Base-by-base conservation (phyloP, 257 asterid species). In the Schizonepeta tenuifolia region DNA sequence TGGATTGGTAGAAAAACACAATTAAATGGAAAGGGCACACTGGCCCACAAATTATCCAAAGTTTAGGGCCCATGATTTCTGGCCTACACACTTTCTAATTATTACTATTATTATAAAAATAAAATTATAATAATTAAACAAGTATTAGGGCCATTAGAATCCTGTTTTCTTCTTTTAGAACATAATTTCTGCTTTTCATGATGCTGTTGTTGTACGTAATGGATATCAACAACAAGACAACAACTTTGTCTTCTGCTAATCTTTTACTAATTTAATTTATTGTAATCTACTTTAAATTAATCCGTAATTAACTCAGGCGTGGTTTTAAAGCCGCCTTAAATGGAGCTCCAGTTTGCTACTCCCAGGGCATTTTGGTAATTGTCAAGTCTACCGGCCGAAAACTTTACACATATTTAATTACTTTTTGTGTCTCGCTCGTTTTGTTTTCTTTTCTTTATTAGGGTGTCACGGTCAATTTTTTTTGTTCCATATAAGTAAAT, bases 231-330 rank as follows among this genome's bases (percentile, higher is more conserved):
- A 24, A 24, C n/a, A n/a, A n/a, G n/a, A n/a, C n/a, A 2, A 24
- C 26, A 44, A 20, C 74, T 5, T n/a, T 49, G 20, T 43, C 35
- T 75, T 57, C 20, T 44, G 26, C 67, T 38, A 21, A 12, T 61
- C 15, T 33, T 35, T 38, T 18, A 31, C 40, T 20, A 40, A 21
- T 47, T 6, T 44, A n/a, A 13, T 41, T 12, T 11, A 36, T 36
- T 59, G 65, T 59, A 13, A 57, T 44, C 20, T 9, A 9, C 66
- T 38, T 53, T 63, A 36, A 18, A 10, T 57, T 67, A 53, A 41
- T 71, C 58, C 87, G 83, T 66, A 78, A 83, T 83, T 83, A 78
- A 53, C 83, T 80, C 78, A 21, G n/a, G 43, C 82, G 59, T 71
- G 68, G 54, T 59, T 36, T 22, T 35, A 77, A 80, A 76, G 81